phyloP scores from a whole-genome alignment of 2,329 filamentous ascomycete species.

The Diaporthe nobilis region DNA sequence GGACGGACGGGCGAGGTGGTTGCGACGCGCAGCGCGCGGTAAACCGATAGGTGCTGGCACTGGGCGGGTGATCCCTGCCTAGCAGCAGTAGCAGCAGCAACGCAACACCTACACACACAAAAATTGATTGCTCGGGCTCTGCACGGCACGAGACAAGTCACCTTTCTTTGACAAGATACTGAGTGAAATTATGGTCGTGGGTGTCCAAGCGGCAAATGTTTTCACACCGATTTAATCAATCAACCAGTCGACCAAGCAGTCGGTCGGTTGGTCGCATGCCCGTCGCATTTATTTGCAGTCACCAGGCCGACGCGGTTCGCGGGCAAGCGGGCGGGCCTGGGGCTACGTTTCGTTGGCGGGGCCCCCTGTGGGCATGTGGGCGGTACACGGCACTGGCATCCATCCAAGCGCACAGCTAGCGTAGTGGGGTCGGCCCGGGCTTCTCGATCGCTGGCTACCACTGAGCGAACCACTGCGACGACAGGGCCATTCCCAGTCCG shows the following conservation, averaged over 20 bases:
- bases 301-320: constrained; percentile 31
- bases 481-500: constrained; percentile 29
- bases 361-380: neutral
- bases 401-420: neutral
- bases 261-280: neutral
- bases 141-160: neutral
- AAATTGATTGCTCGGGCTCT: neutral
- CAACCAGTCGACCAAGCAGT: neutral
- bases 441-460: constrained; percentile 20
- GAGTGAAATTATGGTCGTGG: too few species aligned
- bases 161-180: neutral
- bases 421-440: constrained; percentile 29
- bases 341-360: constrained; percentile 10
- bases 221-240: neutral
- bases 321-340: neutral
- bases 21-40: constrained; percentile 40
- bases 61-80: constrained; percentile 29
- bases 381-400: constrained; percentile 6
- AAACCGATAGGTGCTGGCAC: constrained; percentile 20
- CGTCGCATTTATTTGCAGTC: constrained; percentile 3
- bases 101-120: neutral
- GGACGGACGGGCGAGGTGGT: constrained; percentile 30
- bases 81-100: neutral
- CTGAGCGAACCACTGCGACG: neutral
- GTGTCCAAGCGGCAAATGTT: neutral